Base-by-base conservation (phyloP, 2,329 filamentous ascomycete genomes). In the Neonectria magnoliae region DNA sequence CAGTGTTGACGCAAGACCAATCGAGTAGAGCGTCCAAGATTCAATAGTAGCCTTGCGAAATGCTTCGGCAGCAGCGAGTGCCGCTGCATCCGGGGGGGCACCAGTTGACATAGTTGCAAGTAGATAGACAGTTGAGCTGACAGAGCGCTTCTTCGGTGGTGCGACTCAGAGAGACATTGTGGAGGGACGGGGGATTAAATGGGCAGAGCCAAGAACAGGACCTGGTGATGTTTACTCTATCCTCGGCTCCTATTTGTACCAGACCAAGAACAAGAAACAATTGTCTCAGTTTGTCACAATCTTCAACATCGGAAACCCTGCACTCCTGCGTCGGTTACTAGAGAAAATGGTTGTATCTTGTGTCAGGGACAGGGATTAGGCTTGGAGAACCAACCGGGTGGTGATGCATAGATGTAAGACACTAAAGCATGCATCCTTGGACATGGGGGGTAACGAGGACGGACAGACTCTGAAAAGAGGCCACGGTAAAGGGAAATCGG, bases 21-120 rank as follows among this genome's bases (percentile, higher is more conserved):
- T 60, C 0, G 64, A 61, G 33, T 76, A 76, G 0, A 78, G 60
- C 7, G 74, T 75, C 73, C 75, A 76, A 8, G 68, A 62, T 59
- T 77, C 75, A 14, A 65, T 68, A 4, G 57, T 61, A 13, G 68
- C 67, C 31, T 56, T 38, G n/a, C 42, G 57, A 11, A 70, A 58
- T 13, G 65, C 67, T 16, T 45, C 66, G 25, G 66, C 64, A 18
- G 58, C 67, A 61, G 68, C 44, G 22, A 62, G 27, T n/a, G 57
- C 60, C 16, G 53, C 57, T 13, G 57, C 57, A 27, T 57, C 51
- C 51, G 42, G 11, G 1, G 42, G 3, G 22, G 33, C 31, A 36
- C 20, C 27, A 45, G 33, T 44, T 27, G 47, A 36, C 33, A 48
- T 65, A 33, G 25, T 62, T 47, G 25, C 14, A 38, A 38, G 33